Evolutionary conservation across 1,284 basidiomycete species (phyloP).

Genomic region (Pseudomicrostroma phylloplanum): DNA sequence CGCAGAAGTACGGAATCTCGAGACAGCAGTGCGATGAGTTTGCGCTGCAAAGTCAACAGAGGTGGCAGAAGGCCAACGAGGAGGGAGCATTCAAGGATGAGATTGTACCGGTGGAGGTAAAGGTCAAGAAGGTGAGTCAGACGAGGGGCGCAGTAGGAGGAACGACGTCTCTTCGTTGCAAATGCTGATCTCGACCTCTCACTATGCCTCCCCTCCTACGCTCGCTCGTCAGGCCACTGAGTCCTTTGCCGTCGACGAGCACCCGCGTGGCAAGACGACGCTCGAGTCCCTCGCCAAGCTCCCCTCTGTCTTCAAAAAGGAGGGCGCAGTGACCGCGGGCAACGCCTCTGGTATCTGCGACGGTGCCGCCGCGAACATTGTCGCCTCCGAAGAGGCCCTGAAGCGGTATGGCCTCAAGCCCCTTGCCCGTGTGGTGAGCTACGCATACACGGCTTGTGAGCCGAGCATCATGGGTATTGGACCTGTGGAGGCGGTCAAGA

Average conservation of each 20-base stretch:
- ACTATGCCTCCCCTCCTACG: no score
- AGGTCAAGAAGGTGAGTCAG: slow-evolving; percentile 36
- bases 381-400: slow-evolving; percentile 85
- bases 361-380: slow-evolving; percentile 89
- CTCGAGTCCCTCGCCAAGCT: slow-evolving; percentile 84
- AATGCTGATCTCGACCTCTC: no score
- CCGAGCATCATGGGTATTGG: slow-evolving; percentile 59
- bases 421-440: slow-evolving; percentile 75
- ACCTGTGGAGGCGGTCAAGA: slow-evolving; percentile 54
- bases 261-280: slow-evolving; percentile 68
- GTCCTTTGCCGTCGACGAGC: slow-evolving; percentile 53
- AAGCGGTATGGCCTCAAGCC: slow-evolving; percentile 78
- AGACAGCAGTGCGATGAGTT: slow-evolving; percentile 72
- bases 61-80: slow-evolving; percentile 53
- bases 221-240: slow-evolving; percentile 23
- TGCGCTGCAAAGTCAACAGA: slow-evolving; percentile 50
- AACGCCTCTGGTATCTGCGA: slow-evolving; percentile 95
- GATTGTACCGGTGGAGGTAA: slow-evolving; percentile 50
- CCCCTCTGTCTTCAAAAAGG: slow-evolving; percentile 77
- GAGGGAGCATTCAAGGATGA: slow-evolving; percentile 53
- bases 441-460: slow-evolving; percentile 57
- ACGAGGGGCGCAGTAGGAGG: neutral
- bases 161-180: no score
- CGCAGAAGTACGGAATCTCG: slow-evolving; percentile 73
- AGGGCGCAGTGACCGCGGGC: slow-evolving; percentile 86